A percentile compares a stretch with the other conserved stretches of the same genome.
These are phyloP conservation scores for Sordariomycetes sp. DNA, from an alignment of 2,329 filamentous ascomycete species.

Conservation along the genomic window DNA sequence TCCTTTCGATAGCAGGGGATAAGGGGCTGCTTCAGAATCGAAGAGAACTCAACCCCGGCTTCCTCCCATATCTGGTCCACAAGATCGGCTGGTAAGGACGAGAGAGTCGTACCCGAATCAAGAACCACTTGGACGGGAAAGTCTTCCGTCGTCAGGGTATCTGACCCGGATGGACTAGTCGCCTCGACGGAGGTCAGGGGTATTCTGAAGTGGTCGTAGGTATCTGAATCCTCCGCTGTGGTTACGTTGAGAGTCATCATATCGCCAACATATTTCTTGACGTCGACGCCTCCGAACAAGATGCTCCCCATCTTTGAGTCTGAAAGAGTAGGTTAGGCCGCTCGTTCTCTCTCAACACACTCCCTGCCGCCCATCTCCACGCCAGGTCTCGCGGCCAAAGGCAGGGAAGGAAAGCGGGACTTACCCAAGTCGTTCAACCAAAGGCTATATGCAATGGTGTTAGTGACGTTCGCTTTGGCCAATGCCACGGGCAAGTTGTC, in stretches of 20 bases:
- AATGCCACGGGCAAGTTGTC: conserved; percentile 56
- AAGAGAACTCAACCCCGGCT: conserved; percentile 37
- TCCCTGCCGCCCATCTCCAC: not conserved
- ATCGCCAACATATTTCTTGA: conserved; percentile 56
- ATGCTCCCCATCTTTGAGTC: conserved; percentile 56
- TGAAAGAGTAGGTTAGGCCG: conserved; percentile 5
- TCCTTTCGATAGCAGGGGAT: conserved; percentile 37
- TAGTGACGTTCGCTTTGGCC: conserved; percentile 51
- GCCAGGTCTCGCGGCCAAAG: not conserved
- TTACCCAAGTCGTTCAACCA: conserved; percentile 48
- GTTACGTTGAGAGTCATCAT: conserved; percentile 51
- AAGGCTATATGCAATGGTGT: conserved; percentile 58
- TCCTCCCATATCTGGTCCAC: conserved; percentile 41
- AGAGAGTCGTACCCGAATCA: conserved; percentile 66
- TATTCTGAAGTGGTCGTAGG: conserved; percentile 36
- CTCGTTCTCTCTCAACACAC: not conserved
- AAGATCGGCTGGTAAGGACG: conserved; percentile 55
- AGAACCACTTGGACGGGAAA: conserved; percentile 52
- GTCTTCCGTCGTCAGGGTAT: conserved; percentile 27
- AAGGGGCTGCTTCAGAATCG: conserved; percentile 23
- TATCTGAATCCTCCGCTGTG: conserved; percentile 25
- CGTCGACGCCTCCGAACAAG: conserved; percentile 74
- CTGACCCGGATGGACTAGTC: conserved; percentile 35
- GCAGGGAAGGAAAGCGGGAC: conserved; percentile 10
- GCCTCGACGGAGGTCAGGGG: conserved; percentile 35